Evolutionary conservation across 1,139 yeast species (phyloP).

Genomic region (Kurtzmaniella natalensis): DNA sequence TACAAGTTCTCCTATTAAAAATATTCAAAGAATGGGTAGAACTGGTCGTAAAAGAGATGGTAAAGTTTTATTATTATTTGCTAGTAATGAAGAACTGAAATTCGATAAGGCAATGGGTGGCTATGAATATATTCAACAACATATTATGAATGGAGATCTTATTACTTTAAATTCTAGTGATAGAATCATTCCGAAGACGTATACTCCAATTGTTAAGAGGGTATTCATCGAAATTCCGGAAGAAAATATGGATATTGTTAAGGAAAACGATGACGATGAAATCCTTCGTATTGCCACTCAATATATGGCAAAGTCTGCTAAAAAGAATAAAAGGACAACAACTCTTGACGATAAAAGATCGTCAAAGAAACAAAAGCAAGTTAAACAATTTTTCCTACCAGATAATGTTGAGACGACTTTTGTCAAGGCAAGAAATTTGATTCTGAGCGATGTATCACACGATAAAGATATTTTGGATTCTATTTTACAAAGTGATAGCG

Average conservation of each 20-base stretch:
- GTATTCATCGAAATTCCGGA: conserved; percentile 61
- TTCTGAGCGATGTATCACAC: conserved; percentile 22
- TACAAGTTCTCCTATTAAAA: conserved; percentile 89
- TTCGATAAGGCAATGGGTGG: conserved; percentile 84
- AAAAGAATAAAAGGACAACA: conserved; percentile 13
- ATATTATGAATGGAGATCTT: conserved; percentile 41
- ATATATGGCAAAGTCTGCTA: conserved; percentile 26
- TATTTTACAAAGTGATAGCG: conserved; percentile 2
- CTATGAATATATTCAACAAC: conserved; percentile 72
- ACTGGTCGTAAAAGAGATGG: conserved; percentile 97
- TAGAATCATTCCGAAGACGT: conserved; percentile 60
- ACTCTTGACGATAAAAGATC: conserved; percentile 24
- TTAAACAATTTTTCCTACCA: conserved; percentile 66
- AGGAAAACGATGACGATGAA: conserved; percentile 60
- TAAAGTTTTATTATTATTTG: conserved; percentile 67
- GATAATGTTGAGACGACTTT: conserved; percentile 74
- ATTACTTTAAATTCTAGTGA: conserved; percentile 46
- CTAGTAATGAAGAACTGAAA: conserved; percentile 74
- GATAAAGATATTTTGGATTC: conserved; percentile 2
- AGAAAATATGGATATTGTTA: conserved; percentile 54
- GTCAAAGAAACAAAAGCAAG: conserved; percentile 13
- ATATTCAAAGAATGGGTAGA: conserved; percentile 95
- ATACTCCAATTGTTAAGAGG: conserved; percentile 53
- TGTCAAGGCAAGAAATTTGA: conserved; percentile 49
- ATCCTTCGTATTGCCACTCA: conserved; percentile 60